Base-by-base conservation (phyloP, 768 basidiomycete genomes). In the Lactarius hengduanensis region DNA sequence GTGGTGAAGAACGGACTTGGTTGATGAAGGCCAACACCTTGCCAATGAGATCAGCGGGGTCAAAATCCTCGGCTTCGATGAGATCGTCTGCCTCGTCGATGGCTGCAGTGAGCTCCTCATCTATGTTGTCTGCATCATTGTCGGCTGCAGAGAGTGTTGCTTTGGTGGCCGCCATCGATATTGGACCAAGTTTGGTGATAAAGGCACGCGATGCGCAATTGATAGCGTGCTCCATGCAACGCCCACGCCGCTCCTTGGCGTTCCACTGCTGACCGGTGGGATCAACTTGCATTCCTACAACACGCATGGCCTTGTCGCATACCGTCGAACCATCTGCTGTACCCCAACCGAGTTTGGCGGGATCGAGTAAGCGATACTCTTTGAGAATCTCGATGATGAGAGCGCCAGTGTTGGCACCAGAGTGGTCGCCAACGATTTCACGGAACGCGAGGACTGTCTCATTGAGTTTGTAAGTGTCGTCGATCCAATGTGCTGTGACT, bases 1-100 rank as follows among this genome's bases (percentile, higher is more conserved):
- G 56, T 13, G 56, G 56, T 34, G 56, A 57, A 36, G 56, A 34
- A 57, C 18, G 32, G 10, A 57, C 56, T 34, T 57, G 56, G 28
- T 57, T 57, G 16, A 57, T 16, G 32, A 57, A 34, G 15, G 56
- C 56, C 5, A 57, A 22, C 15, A 34, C 36, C n/a, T 57, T 57
- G 32, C 56, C 56, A 34, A 57, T 30, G 4, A 57, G 18, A 11
- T 57, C 32, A 18, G 32, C 56, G 20, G 56, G 32, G 18, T 34
- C 15, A 20, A 57, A 57, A 3, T 55, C 54, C 8, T 22, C 4
- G 26, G 13, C 28, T 28, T 28, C 28, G 28, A 28, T 28, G 28
- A 28, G 28, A 28, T 28, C 28, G 2, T 28, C 28, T 28, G 28
- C 28, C 28, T 28, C 28, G 28, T 28, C 28, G 28, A 28, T 28